These are phyloP conservation scores for Phytopythium aichiense DNA, from an alignment of 352 stramenopile genomes.

Conservation along the genomic window DNA sequence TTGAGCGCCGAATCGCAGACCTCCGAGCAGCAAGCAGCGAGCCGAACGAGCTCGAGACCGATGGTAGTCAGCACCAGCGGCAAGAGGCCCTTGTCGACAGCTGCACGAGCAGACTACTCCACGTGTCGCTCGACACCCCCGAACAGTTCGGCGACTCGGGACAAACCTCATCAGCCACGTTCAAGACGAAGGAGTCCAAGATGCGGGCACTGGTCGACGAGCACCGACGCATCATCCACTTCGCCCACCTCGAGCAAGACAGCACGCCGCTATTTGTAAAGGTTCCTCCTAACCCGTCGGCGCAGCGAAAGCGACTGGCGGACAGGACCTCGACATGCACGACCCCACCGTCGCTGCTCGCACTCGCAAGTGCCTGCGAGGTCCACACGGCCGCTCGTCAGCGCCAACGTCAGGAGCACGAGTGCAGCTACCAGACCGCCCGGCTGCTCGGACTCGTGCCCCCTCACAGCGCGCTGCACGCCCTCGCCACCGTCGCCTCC, in stretches of 20 bases:
- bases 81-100: not conserved
- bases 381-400: not conserved
- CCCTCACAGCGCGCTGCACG: not conserved
- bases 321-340: not conserved
- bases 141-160: not conserved
- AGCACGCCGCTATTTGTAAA: not conserved
- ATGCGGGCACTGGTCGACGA: slow-evolving; percentile 26
- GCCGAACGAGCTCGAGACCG: not conserved
- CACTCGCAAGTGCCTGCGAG: not conserved
- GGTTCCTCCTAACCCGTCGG: not conserved
- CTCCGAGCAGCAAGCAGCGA: slow-evolving; percentile 10
- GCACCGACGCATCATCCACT: slow-evolving; percentile 22
- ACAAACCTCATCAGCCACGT: no score
- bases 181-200: slow-evolving; percentile 5
- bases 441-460: not conserved
- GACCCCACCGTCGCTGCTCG: not conserved
- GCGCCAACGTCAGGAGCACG: not conserved
- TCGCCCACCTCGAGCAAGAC: slow-evolving; percentile 11
- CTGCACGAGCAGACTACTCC: not conserved
- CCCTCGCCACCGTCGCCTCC: not conserved
- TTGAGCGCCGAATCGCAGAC: slow-evolving; percentile 43
- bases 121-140: not conserved
- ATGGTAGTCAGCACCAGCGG: not conserved
- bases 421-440: slow-evolving; percentile 1
- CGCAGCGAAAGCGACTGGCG: not conserved